Evolutionary conservation across 345 rosid species (phyloP).

Genomic region (Sisymbrium altissimum): DNA sequence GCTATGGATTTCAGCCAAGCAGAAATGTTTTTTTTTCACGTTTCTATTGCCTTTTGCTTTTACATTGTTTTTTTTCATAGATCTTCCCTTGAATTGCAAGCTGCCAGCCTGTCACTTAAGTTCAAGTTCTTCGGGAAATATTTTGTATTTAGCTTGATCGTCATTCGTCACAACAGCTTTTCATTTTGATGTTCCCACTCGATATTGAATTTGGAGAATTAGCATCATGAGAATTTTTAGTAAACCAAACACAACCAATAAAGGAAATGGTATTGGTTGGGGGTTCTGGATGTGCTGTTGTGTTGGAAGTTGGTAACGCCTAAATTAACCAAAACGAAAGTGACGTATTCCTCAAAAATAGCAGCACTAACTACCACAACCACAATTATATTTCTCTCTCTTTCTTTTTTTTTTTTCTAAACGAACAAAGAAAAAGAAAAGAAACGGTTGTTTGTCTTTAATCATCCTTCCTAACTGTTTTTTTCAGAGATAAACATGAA

Average conservation of each 20-base stretch:
- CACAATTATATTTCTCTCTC: slow-evolving; percentile 12
- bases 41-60: too few relatives aligned
- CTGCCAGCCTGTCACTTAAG: not conserved
- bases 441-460: slow-evolving; percentile 7
- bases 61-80: not conserved
- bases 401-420: not conserved
- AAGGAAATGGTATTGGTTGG: not conserved
- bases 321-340: slow-evolving; percentile 21
- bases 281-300: not conserved
- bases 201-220: not conserved
- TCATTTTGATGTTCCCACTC: too few relatives aligned
- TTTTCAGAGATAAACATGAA: slow-evolving; percentile 18
- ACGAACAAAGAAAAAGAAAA: not conserved
- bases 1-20: too few relatives aligned
- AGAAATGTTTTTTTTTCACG: too few relatives aligned
- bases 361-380: slow-evolving; percentile 22
- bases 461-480: not conserved
- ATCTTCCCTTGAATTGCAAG: not conserved
- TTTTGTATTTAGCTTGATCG: not conserved
- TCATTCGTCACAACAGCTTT: not conserved
- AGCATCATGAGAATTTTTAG: not conserved
- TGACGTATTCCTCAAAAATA: slow-evolving; percentile 23
- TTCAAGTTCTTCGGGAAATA: too few relatives aligned
- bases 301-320: slow-evolving; percentile 4
- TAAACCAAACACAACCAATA: not conserved